Percentiles rank a stretch among this genome's conserved stretches.
phyloP scores from a whole-genome alignment of 441 rosid genomes.

The Biscutella laevigata region DNA sequence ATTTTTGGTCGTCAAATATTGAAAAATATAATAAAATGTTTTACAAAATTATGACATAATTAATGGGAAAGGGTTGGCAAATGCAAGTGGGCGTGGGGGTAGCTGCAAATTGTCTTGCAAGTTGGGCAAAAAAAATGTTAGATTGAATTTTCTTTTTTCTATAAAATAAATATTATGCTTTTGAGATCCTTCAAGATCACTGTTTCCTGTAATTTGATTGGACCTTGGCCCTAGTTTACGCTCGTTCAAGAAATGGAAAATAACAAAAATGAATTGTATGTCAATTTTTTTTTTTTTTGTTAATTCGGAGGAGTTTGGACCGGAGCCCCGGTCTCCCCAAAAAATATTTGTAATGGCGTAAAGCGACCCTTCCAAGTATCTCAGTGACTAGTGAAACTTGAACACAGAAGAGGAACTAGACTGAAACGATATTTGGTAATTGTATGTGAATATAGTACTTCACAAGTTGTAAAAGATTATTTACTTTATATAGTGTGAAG shows the following conservation, averaged over 20 bases:
- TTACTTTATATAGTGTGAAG: no score
- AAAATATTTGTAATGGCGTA: no score
- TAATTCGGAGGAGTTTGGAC: no score
- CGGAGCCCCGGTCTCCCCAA: no score
- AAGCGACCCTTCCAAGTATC: no score
- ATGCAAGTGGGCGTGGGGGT: conserved; percentile 29
- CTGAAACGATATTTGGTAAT: no score
- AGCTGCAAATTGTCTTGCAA: conserved; percentile 24
- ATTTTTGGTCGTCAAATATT: conserved; percentile 10
- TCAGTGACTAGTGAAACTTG: no score
- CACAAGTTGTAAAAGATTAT: conserved; percentile 6
- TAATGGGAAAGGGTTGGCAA: conserved; percentile 18
- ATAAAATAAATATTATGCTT: not conserved
- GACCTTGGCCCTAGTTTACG: conserved; percentile 15
- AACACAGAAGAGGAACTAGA: no score
- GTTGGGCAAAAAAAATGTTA: conserved; percentile 15
- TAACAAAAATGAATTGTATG: not conserved
- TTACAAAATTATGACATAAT: not conserved
- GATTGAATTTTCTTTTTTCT: conserved; percentile 7
- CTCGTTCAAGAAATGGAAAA: not conserved
- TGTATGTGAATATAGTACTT: not conserved
- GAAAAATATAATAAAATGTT: conserved; percentile 14
- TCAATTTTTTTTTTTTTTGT: no score
- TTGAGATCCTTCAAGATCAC: conserved; percentile 16
- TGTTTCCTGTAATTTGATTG: conserved; percentile 16